phyloP scores from a whole-genome alignment of 1,139 yeast species.

The Debaryomyces udenii region DNA sequence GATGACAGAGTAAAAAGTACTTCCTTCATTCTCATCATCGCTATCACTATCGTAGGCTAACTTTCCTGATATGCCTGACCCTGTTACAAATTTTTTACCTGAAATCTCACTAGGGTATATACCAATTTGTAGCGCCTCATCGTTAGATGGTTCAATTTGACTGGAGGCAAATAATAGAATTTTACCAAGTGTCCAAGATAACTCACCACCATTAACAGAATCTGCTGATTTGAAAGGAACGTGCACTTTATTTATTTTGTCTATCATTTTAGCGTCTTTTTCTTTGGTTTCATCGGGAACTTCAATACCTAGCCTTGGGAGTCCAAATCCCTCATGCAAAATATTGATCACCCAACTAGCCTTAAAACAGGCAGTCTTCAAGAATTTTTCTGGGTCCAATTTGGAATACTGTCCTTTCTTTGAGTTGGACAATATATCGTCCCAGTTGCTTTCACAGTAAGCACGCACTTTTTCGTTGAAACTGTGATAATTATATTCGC shows the following conservation, averaged over 20 bases:
- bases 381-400: slow-evolving; percentile 46
- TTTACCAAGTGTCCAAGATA: slow-evolving; percentile 71
- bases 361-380: slow-evolving; percentile 75
- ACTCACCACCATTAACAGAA: slow-evolving; percentile 59
- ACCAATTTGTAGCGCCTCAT: slow-evolving; percentile 41
- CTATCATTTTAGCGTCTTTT: slow-evolving; percentile 22
- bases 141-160: slow-evolving; percentile 34
- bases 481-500: slow-evolving; percentile 65
- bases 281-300: slow-evolving; percentile 25
- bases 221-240: slow-evolving; percentile 65
- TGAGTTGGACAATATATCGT: slow-evolving; percentile 48
- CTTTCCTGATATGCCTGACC: slow-evolving; percentile 26
- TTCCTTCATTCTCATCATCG: slow-evolving; percentile 13
- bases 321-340: slow-evolving; percentile 75
- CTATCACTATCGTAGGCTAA: slow-evolving; percentile 29
- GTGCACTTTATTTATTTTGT: slow-evolving; percentile 37
- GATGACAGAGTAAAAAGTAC: slow-evolving; percentile 18
- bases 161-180: slow-evolving; percentile 62
- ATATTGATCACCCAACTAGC: slow-evolving; percentile 81
- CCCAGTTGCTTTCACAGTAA: slow-evolving; percentile 73
- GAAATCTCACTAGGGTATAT: slow-evolving; percentile 55
- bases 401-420: slow-evolving; percentile 54
- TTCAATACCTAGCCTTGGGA: slow-evolving; percentile 66
- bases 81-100: slow-evolving; percentile 43
- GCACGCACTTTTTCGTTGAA: slow-evolving; percentile 62